Evolutionary conservation across 371 early-diverging fungal genomes (phyloP).

Genomic region (Saksenaea vasiformis): DNA sequence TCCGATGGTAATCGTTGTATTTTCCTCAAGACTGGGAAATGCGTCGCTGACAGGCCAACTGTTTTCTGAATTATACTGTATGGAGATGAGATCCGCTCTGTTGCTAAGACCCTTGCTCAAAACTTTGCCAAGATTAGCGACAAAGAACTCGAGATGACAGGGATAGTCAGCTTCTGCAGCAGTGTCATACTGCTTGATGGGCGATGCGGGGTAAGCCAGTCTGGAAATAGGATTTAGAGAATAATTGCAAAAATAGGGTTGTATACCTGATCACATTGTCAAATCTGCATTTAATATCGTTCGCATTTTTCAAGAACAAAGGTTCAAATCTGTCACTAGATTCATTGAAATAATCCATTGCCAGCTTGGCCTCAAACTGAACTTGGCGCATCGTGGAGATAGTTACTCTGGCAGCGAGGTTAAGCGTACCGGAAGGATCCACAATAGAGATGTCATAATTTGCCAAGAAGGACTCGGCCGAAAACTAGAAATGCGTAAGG

Average conservation of each 20-base stretch:
- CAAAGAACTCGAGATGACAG: slow-evolving; percentile 51
- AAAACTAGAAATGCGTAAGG: slow-evolving; percentile 46
- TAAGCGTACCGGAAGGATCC: slow-evolving; percentile 82
- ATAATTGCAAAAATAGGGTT: not conserved
- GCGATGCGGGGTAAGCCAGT: slow-evolving; percentile 14
- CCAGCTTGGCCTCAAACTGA: slow-evolving; percentile 71
- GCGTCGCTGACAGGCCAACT: slow-evolving; percentile 40
- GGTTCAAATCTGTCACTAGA: slow-evolving; percentile 70
- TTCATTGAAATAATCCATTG: slow-evolving; percentile 66
- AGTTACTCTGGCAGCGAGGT: slow-evolving; percentile 73
- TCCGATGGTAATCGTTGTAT: slow-evolving; percentile 57
- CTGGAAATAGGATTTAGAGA: slow-evolving; percentile 8
- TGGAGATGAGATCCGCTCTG: slow-evolving; percentile 62
- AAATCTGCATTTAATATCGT: slow-evolving; percentile 61
- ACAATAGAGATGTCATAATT: slow-evolving; percentile 82
- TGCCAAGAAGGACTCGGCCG: slow-evolving; percentile 54
- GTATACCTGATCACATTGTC: slow-evolving; percentile 62
- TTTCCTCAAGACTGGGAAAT: slow-evolving; percentile 15
- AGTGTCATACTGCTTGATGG: slow-evolving; percentile 42
- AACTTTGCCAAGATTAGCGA: slow-evolving; percentile 48
- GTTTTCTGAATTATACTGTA: slow-evolving; percentile 34
- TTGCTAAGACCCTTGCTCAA: slow-evolving; percentile 69
- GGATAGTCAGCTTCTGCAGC: slow-evolving; percentile 62
- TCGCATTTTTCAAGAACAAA: slow-evolving; percentile 72
- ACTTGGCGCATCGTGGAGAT: slow-evolving; percentile 59